Conservation (phyloP, 768 basidiomycete species). For the Lentinula aciculospora region DNA sequence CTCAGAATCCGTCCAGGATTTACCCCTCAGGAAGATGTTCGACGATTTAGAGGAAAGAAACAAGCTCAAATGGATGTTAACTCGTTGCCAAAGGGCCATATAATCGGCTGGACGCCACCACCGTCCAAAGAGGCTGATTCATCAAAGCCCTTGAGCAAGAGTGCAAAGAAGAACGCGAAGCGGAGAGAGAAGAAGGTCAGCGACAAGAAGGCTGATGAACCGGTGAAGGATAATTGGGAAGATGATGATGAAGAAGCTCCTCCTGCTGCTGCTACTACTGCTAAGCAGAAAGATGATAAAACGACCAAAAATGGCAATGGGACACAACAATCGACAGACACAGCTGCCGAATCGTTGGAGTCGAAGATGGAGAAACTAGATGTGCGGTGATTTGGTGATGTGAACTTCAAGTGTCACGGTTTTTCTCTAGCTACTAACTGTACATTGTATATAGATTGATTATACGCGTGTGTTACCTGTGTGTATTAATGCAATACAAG, state of each 20-base stretch:
- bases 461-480: constrained; percentile 2
- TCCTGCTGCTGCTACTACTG: background rate
- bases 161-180: constrained; percentile 79
- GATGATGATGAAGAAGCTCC: constrained; percentile 19
- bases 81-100: constrained; percentile 69
- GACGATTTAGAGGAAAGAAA: constrained; percentile 75
- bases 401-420: background rate
- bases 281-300: background rate
- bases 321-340: background rate
- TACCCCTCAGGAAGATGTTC: constrained; percentile 91
- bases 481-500: constrained; percentile 24
- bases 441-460: constrained; percentile 6
- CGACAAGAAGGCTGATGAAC: constrained; percentile 44
- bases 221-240: constrained; percentile 19
- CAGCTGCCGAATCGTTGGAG: constrained; percentile 28
- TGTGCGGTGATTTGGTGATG: constrained; percentile 39
- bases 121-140: constrained; percentile 17
- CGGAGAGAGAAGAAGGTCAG: constrained; percentile 59
- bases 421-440: background rate
- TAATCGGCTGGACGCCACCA: constrained; percentile 75
- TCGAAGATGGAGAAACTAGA: constrained; percentile 53
- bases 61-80: constrained; percentile 68
- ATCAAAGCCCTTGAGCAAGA: constrained; percentile 61
- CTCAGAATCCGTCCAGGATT: constrained; percentile 88
- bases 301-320: background rate